These are phyloP conservation scores for Magnolia sinica DNA, from an alignment of 164 flowering plant species.

Conservation along the genomic window DNA sequence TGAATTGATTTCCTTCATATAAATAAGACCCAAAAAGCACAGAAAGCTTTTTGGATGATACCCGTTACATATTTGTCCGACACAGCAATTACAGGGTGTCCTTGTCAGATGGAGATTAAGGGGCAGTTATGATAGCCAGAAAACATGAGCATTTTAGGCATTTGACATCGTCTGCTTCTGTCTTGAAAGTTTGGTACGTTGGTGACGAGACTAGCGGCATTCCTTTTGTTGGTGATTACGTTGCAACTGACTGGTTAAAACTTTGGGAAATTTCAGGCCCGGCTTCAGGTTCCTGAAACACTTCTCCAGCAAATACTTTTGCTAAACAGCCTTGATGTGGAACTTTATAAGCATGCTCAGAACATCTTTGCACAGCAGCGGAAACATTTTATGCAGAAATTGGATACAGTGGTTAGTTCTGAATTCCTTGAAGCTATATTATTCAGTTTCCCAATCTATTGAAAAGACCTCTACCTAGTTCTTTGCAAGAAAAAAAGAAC, in stretches of 20 bases:
- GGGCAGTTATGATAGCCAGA: no score
- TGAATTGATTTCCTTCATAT: no score
- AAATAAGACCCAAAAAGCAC: no score
- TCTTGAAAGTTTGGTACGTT: neutral
- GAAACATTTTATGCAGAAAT: constrained; percentile 23
- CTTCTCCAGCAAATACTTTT: constrained; percentile 57
- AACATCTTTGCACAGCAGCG: constrained; percentile 49
- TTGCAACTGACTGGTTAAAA: constrained; percentile 3
- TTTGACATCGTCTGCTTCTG: neutral
- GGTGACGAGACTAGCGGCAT: neutral
- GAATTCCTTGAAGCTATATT: neutral
- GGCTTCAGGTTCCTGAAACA: constrained; percentile 51
- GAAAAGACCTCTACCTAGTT: neutral
- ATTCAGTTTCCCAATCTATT: neutral
- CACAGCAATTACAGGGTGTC: no score
- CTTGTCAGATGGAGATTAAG: no score
- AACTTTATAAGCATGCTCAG: constrained; percentile 82
- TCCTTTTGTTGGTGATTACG: neutral
- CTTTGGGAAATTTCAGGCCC: constrained; percentile 51
- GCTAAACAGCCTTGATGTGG: constrained; percentile 78
- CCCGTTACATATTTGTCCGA: no score
- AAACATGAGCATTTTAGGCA: neutral
- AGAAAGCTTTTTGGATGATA: no score
- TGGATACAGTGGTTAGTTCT: constrained; percentile 15
- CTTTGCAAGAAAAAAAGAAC: neutral